Evolutionary conservation across 352 stramenopile species (phyloP).

Genomic region (Phytophthora cryptogea): DNA sequence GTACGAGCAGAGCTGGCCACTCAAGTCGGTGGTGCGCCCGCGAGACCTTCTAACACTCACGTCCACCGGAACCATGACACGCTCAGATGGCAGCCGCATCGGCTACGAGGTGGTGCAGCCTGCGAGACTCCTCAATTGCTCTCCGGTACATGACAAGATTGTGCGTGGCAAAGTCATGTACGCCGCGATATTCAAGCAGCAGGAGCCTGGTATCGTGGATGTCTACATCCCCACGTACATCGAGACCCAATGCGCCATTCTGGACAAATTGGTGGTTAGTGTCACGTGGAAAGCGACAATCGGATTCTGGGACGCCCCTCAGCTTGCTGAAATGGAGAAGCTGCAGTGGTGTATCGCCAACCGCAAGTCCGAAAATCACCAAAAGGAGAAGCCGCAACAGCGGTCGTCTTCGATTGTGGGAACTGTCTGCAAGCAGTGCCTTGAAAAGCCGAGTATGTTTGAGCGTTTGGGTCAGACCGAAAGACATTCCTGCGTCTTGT

Average conservation of each 20-base stretch:
- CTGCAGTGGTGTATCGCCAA: constrained; percentile 26
- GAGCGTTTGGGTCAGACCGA: constrained; percentile 5
- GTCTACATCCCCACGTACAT: constrained; percentile 27
- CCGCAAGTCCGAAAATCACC: constrained; percentile 4
- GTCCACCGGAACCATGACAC: constrained; percentile 36
- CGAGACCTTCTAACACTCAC: constrained; percentile 39
- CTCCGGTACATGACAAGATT: constrained; percentile 16
- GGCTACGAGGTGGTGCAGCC: constrained; percentile 58
- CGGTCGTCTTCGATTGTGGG: not conserved
- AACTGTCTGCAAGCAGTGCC: constrained; percentile 17
- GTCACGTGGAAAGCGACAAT: constrained; percentile 20
- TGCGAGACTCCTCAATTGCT: constrained; percentile 26
- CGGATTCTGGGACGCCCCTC: constrained; percentile 17
- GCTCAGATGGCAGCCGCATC: constrained; percentile 38
- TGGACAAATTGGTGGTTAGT: constrained; percentile 17
- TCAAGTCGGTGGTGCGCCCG: constrained; percentile 33
- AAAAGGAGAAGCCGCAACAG: constrained; percentile 10
- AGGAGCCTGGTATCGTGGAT: constrained; percentile 22
- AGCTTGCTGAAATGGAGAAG: constrained; percentile 31
- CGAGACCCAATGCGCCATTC: constrained; percentile 12
- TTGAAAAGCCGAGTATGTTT: constrained; percentile 9
- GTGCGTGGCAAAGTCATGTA: constrained; percentile 26
- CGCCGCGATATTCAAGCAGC: constrained; percentile 31
- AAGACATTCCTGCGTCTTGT: constrained; percentile 19
- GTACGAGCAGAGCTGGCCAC: constrained; percentile 27